Base-by-base conservation (phyloP, 371 early-diverging fungal species). In the Chytridium lagenaria region DNA sequence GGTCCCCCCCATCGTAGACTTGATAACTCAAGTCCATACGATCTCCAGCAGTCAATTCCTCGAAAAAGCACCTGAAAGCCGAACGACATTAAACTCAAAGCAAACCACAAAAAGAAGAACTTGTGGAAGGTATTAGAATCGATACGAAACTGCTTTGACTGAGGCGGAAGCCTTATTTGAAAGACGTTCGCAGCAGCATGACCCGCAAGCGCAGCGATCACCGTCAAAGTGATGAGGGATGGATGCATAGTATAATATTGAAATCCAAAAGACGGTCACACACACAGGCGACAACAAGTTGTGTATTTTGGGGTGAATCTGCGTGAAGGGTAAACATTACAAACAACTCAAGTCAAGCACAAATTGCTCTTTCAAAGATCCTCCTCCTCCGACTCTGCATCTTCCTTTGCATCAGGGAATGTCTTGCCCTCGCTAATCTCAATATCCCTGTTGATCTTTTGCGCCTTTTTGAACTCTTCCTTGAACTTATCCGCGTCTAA, bases 1-100 rank as follows among this genome's bases (percentile, higher is more conserved):
- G 80, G 50, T 90, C 79, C 31, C 87, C 90, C 52, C 90, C 92
- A 59, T 90, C 89, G 71, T 84, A 87, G 61, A 94, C 93, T 78
- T 94, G 89, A 78, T 80, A 93, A 5, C 89, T 83, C 23, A 92
- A 55, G 61, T 89, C 85, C 77, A 93, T 69, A 68, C 83, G 80
- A 72, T 93, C 92, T 36, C 81, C 87, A 49, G 68, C 15, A 34
- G 15, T 63, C 19, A 63, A 23, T 3, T 15, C 28, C 37, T 63
- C 63, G 23, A 34, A 63, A 23, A 63, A 63, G 63, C 63, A 63
- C 7, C 63, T 63, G 63, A 10, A 26, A 55, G 10, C 26, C 5
- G 7, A 5, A 57, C 5, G 7, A 57, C n/a, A 23, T 30, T 30
- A 57, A 57, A 30, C n/a, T 57, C 57, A 26, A 10, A 57, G 26